Evolutionary conservation across 495 filamentous ascomycete species (phyloP), one percentile per base, ranked within the genome.

Genomic region (Astrothelium subdiscretum): DNA sequence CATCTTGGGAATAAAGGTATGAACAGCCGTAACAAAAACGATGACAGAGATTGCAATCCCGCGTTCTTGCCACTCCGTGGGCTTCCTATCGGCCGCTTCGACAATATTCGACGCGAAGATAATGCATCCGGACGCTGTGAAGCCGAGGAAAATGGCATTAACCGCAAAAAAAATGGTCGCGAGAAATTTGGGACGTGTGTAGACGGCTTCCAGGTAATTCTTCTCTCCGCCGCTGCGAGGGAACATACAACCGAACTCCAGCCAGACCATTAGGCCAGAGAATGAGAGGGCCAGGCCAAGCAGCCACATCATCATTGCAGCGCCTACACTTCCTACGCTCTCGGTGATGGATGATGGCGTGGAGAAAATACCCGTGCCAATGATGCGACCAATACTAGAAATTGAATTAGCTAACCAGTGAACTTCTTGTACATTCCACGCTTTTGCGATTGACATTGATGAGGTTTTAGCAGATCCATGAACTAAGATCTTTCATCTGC

Each of bases 201-300:
- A 88, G 2, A 81, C 79, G 66, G 86, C 84, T 67, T 88, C 85
- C 1, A 87, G 76, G 60, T 86, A 88, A 2, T 85, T 83, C 6
- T 84, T 83, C 63, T 88, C 82, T 0, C 81, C 77, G 2, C 84
- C 85, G 2, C 82, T 85, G 22, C 85, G 79, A 11, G 85, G 85
- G 57, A 86, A 87, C 64, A 81, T 85, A 0, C 79, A 74, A 1
- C 82, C 79, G 15, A 81, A 79, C 66, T 87, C 84, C 48, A 86
- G 77, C 63, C 85, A 86, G 13, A 84, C 74, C 0, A 75, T 68
- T 8, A 86, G 74, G 2, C 75, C 77, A 26, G 77, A 74, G 31
- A 75, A 64, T 0, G 83, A 73, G 4, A 84, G 74, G 6, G 83
- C 59, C 32, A 82, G 77, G 15, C 84, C 85, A 20, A 87, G 76